Evolutionary conservation across 2,329 filamentous ascomycete genomes (phyloP), one percentile per base, ranked within the genome.

Genomic region (Exophiala bonariae): DNA sequence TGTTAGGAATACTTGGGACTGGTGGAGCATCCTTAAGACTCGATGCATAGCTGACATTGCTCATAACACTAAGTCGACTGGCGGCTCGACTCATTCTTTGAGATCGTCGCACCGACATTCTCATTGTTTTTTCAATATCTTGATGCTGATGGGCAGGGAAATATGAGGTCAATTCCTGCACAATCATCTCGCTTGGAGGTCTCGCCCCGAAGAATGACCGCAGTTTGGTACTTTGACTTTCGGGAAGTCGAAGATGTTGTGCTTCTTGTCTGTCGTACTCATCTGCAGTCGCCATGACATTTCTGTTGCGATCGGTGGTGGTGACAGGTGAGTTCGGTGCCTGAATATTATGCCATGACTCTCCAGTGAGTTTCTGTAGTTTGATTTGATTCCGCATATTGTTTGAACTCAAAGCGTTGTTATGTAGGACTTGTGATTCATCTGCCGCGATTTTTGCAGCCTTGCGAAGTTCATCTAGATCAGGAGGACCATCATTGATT

Each of bases 131-230:
- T 67, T 97, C 93, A 64, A 99, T 96, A 59, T 95, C 89, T 64
- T 96, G 91, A 46, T 89, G 85, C 40, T 91, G 84, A 61, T 97
- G 92, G 62, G 95, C 90, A 0, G 93, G 93, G 77, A 99, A 99
- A 74, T 97, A 99, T 0, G 91, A 95, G 1, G 89, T 93, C 50
- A 99, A 75, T 64, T 99, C 93, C 17, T 93, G 95, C 19, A 92
- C 92, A 63, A 99, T 99, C 65, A 99, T 81, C 73, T 99, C 93
- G 71, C 92, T 97, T 1, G 93, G 93, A 14, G 93, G 93, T 59
- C 93, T 80, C 55, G 93, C 84, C 26, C 92, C 92, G 61, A 95
- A 93, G 69, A 97, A 97, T 56, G 71, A 72, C n/a, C 72, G 69
- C 13, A 74, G 54, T 47, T 69, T 73, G 11, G 63, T 64, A 32